Percentiles rank a stretch among this genome's conserved stretches.
Conservation (phyloP, 164 flowering plant genomes). For the Amborella trichopoda region DNA sequence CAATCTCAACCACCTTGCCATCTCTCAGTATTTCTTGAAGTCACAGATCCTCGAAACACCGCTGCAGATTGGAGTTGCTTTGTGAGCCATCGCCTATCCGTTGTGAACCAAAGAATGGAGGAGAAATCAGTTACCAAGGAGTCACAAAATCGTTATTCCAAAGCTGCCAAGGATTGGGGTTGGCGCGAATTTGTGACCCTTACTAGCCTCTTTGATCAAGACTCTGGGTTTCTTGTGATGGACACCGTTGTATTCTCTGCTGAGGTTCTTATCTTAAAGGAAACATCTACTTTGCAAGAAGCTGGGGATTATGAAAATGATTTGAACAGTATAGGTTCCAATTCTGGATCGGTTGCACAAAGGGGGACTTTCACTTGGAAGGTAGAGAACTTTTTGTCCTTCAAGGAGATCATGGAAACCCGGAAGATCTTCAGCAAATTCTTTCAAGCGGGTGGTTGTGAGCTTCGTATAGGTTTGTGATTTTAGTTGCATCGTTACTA, state of each 20-base stretch:
- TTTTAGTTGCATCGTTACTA: slow-evolving; percentile 1
- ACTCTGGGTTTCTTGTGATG: slow-evolving; percentile 89
- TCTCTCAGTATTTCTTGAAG: slow-evolving; percentile 97
- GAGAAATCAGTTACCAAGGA: slow-evolving; percentile 92
- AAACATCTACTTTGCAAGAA: slow-evolving; percentile 65
- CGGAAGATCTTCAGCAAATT: slow-evolving; percentile 95
- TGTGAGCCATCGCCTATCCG: slow-evolving; percentile 94
- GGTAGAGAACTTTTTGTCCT: slow-evolving; percentile 91
- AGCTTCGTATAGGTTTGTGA: slow-evolving; percentile 89
- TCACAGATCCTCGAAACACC: slow-evolving; percentile 85
- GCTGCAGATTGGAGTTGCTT: slow-evolving; percentile 96
- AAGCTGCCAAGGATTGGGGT: slow-evolving; percentile 99
- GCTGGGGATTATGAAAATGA: slow-evolving; percentile 42
- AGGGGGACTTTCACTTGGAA: slow-evolving; percentile 86
- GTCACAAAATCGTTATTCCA: slow-evolving; percentile 85
- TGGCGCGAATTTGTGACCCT: slow-evolving; percentile 99
- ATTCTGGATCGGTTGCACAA: slow-evolving; percentile 30
- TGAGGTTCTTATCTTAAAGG: slow-evolving; percentile 94
- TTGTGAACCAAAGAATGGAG: slow-evolving; percentile 88
- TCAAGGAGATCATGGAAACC: slow-evolving; percentile 96
- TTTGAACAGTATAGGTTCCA: slow-evolving; percentile 21
- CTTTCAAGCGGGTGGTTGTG: slow-evolving; percentile 98
- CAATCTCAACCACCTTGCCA: slow-evolving; percentile 99
- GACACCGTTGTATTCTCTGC: slow-evolving; percentile 90
- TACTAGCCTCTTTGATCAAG: slow-evolving; percentile 95